Conservation (phyloP, 1,284 basidiomycete genomes). For the Sporisorium iseilematis-ciliati region DNA sequence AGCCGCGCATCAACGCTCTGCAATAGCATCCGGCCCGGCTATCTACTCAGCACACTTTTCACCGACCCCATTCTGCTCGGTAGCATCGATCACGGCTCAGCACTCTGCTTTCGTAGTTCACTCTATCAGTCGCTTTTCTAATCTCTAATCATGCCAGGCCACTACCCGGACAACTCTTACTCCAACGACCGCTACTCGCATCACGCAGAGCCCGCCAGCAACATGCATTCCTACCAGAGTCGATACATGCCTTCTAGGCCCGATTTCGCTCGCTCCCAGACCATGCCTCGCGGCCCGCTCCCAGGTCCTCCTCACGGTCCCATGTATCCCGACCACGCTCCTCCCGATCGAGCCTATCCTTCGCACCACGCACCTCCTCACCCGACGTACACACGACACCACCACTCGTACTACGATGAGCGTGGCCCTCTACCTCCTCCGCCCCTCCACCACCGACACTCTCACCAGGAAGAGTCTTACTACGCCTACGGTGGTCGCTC, state of each 20-base stretch:
- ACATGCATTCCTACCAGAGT: slow-evolving; percentile 29
- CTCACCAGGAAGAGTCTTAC: slow-evolving; percentile 23
- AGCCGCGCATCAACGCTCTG: slow-evolving; percentile 17
- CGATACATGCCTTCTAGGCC: slow-evolving; percentile 25
- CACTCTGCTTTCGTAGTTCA: not conserved
- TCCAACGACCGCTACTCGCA: slow-evolving; percentile 30
- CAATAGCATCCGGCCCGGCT: not conserved
- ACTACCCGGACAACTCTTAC: slow-evolving; percentile 24
- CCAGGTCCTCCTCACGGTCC: slow-evolving; percentile 41
- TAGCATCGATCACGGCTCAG: slow-evolving; percentile 7
- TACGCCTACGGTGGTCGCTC: slow-evolving; percentile 32
- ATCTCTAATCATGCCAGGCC: slow-evolving; percentile 21
- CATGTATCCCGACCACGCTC: slow-evolving; percentile 36
- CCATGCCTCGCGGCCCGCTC: slow-evolving; percentile 29
- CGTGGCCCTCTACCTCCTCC: slow-evolving; percentile 39
- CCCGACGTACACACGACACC: slow-evolving; percentile 37
- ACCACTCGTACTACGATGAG: slow-evolving; percentile 53
- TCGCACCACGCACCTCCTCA: slow-evolving; percentile 29
- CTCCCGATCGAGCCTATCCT: slow-evolving; percentile 31
- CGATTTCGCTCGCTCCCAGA: slow-evolving; percentile 43
- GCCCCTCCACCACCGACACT: slow-evolving; percentile 43
- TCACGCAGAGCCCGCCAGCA: slow-evolving; percentile 15
- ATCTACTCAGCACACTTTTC: not conserved
- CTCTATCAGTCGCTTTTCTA: not conserved
- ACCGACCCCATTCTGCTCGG: not conserved